Base-by-base conservation (phyloP, 768 basidiomycete genomes). In the Exidia glandulosa region DNA sequence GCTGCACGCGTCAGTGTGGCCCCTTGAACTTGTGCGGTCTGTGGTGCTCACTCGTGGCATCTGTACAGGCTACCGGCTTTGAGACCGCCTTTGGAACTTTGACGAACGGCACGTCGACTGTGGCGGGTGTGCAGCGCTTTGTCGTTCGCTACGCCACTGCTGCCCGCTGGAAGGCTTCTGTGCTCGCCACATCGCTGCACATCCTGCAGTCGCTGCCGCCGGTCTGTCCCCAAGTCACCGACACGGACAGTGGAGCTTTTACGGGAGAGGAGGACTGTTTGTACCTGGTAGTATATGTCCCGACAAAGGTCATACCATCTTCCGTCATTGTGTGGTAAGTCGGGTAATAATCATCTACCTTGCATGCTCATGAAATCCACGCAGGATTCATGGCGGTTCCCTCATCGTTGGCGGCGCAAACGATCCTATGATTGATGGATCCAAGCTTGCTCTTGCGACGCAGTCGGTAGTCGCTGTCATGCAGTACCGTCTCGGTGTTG, bases 321-420 rank as follows among this genome's bases (percentile, higher is more conserved):
- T 64, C 57, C 6, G 59, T 0, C 80, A 85, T 2, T 81, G 80
- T 29, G 66, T 90, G 60, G 68, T 86, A 63, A 85, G 88, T 86
- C 50, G 37, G 27, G 47, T 47, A 25, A 12, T 25, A 10, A 50
- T 14, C 34, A 12, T 23, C 25, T 32, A 4, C 33, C 48, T n/a
- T 31, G 47, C 27, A 57, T 32, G 41, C 34, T 47, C 32, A 52
- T n/a, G 30, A 32, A 45, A 27, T 31, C 27, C 29, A 60, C 36
- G 2, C 64, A 88, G 89, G 90, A 78, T 93, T 58, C 93, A 93
- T 64, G 93, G 92, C 10, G 92, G 93, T 25, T 91, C 90, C 0
- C 90, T 88, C 70, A 72, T 81, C 56, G 65, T 75, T 3, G 90
- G 93, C 6, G 85, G 85, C 37, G 85, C 87, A 3, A 84, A 82